Base-by-base conservation (phyloP, 2,329 filamentous ascomycete species). In the Colletotrichum noveboracense region DNA sequence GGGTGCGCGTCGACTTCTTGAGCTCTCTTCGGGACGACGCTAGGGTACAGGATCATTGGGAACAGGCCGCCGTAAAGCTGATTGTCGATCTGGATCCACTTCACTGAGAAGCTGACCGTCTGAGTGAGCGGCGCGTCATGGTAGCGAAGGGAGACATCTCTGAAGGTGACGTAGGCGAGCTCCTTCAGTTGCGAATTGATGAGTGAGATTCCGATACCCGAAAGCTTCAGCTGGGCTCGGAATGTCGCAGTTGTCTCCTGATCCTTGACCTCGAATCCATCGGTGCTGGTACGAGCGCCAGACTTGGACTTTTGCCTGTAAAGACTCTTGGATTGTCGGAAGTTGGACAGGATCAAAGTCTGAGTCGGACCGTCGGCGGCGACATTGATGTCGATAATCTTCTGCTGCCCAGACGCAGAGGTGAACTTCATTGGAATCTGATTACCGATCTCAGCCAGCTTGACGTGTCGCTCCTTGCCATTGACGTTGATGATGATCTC, bases 51-150 rank as follows among this genome's bases (percentile, higher is more conserved):
- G 34, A 99, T 92, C 86, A 99, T 98, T 0, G 97, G 97, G 89
- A 99, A 99, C 79, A 99, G 96, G 30, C 97, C 97, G 32, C 97
- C 97, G 81, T 99, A 99, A 16, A 99, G 91, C 84, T 99, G 97
- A 80, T 99, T 99, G 85, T 99, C 97, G 79, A 99, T 95, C 85
- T 99, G 97, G 32, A 99, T 97, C 97, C 97, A 99, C 84, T 99
- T 98, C 83, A 98, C 94, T 0, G 95, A 95, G 66, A 97, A 88
- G 64, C 95, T 96, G 77, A 98, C 86, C 1, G 96, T 98, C 85
- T 99, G 97, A 82, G 98, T 98, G 18, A 98, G 88, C 21, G 93
- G 91, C n/a, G 97, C 98, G 81, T 99, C 97, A 71, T 93, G 95
- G 84, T 97, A 98, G 76, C 96, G 96, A 78, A 99, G 86, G 79